Conservation (phyloP, 371 early-diverging fungal genomes). For the Mucor sp. region DNA sequence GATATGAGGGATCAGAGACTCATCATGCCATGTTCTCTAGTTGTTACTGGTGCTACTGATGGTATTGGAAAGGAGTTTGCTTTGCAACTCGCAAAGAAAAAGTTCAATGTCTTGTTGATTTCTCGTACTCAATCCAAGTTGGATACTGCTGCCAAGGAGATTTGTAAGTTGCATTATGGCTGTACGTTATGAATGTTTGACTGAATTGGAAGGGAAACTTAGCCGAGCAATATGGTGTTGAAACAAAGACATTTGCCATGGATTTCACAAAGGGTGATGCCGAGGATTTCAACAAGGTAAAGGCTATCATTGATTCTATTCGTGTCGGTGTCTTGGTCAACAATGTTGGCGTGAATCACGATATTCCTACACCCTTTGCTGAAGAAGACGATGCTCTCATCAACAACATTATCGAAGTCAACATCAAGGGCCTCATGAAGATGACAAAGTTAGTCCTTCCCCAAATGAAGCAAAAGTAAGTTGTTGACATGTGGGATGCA, state of each 20-base stretch:
- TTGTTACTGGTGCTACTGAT: constrained; percentile 98
- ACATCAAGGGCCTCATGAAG: constrained; percentile 81
- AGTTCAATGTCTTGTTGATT: constrained; percentile 88
- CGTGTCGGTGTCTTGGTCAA: constrained; percentile 84
- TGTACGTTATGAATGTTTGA: neutral
- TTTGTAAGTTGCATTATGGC: constrained; percentile 45
- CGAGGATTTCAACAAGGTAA: constrained; percentile 71
- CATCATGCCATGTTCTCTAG: constrained; percentile 28
- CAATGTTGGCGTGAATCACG: constrained; percentile 94
- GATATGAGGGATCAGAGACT: neutral
- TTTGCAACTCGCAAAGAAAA: constrained; percentile 81
- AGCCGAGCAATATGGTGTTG: constrained; percentile 58
- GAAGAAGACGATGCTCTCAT: constrained; percentile 73
- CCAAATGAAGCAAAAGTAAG: constrained; percentile 65
- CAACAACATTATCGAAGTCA: constrained; percentile 84
- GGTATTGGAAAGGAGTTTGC: constrained; percentile 98
- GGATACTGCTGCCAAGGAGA: constrained; percentile 72
- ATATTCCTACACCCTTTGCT: constrained; percentile 80
- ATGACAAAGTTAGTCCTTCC: constrained; percentile 87
- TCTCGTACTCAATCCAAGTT: constrained; percentile 90
- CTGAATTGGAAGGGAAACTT: neutral
- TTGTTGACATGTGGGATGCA: constrained; percentile 1
- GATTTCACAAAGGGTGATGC: constrained; percentile 77
- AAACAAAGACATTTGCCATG: constrained; percentile 77
- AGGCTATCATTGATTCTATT: constrained; percentile 54